Percentiles rank a stretch among this genome's conserved stretches.
These are phyloP conservation scores for Claviceps maximensis DNA, from an alignment of 2,329 filamentous ascomycete species.

Conservation along the genomic window DNA sequence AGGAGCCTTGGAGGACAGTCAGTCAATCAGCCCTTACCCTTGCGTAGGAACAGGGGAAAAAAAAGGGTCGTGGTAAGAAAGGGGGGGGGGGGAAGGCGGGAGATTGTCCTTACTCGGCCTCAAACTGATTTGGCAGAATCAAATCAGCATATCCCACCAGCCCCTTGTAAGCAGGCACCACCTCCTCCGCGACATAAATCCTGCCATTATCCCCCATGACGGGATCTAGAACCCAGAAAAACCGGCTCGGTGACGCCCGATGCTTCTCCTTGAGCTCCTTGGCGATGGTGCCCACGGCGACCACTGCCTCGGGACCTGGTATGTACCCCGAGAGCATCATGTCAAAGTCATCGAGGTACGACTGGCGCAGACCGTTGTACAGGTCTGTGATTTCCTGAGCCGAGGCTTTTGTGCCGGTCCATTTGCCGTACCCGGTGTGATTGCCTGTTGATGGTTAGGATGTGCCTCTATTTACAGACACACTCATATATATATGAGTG, in stretches of 20 bases:
- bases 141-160: constrained; percentile 73
- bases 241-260: constrained; percentile 51
- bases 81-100: too few relatives aligned
- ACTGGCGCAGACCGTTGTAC: constrained; percentile 73
- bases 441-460: too few relatives aligned
- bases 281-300: constrained; percentile 73
- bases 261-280: constrained; percentile 61
- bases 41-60: background rate
- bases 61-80: background rate
- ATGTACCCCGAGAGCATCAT: constrained; percentile 93
- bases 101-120: constrained; percentile 84
- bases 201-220: constrained; percentile 96
- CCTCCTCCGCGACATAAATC: constrained; percentile 82
- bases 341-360: constrained; percentile 77
- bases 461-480: too few relatives aligned
- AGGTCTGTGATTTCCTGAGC: constrained; percentile 73
- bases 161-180: constrained; percentile 78
- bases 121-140: constrained; percentile 92
- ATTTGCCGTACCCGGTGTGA: constrained; percentile 82
- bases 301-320: constrained; percentile 71
- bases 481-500: too few relatives aligned
- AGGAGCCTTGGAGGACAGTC: constrained; percentile 46
- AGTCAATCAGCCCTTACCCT: too few relatives aligned
- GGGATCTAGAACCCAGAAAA: constrained; percentile 96
- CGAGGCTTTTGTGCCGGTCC: constrained; percentile 71